phyloP scores from a whole-genome alignment of 148 eudicot species.

The Rhododendron mucronatum region DNA sequence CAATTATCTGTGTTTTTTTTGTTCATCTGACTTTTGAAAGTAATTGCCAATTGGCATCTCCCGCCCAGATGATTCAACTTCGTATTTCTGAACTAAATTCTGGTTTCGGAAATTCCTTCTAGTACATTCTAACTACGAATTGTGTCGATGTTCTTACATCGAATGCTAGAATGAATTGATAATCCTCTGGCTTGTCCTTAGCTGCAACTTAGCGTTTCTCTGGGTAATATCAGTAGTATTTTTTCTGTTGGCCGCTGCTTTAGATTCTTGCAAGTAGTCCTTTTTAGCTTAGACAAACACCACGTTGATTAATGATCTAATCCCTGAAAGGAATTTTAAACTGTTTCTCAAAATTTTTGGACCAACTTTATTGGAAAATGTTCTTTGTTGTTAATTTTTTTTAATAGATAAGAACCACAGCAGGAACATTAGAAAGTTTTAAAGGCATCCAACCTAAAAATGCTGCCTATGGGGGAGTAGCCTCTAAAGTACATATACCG shows the following conservation, averaged over 20 bases:
- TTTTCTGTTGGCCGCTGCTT: background rate
- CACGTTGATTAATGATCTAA: background rate
- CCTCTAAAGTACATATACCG: background rate
- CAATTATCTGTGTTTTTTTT: background rate
- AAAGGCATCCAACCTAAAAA: background rate
- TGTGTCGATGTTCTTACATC: background rate
- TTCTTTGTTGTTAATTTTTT: background rate
- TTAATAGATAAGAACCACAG: background rate
- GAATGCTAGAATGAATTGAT: background rate
- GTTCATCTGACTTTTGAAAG: background rate
- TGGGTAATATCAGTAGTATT: background rate
- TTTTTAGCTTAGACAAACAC: background rate
- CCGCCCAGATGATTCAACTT: background rate
- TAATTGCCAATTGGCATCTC: background rate
- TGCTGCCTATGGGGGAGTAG: background rate
- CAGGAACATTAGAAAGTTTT: background rate
- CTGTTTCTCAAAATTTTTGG: background rate
- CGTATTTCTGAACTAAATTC: background rate
- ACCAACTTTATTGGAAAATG: background rate
- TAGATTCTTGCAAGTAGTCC: background rate
- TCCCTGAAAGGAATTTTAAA: background rate
- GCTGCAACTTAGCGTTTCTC: background rate
- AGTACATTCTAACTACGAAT: background rate
- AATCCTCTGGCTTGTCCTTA: background rate
- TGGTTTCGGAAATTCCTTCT: background rate